phyloP scores from a whole-genome alignment of 345 rosid genomes.

The Citrus cavaleriei region DNA sequence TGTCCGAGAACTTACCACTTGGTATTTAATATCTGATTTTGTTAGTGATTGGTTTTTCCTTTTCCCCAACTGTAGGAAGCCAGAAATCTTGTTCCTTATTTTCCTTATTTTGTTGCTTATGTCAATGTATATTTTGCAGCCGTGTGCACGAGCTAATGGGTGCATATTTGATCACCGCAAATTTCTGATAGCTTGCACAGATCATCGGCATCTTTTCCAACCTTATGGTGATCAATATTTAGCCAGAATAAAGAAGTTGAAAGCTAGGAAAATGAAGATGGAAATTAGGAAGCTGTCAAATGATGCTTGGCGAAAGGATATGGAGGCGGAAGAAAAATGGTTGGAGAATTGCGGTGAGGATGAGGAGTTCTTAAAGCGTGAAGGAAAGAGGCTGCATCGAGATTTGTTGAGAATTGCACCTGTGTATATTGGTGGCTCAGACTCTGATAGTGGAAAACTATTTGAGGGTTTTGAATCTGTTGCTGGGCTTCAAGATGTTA shows the following conservation, averaged over 20 bases:
- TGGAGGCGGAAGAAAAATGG: slow-evolving; percentile 98
- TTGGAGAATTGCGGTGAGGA: slow-evolving; percentile 98
- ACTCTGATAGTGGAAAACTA: slow-evolving; percentile 47
- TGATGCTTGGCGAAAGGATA: slow-evolving; percentile 89
- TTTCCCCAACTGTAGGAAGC: slow-evolving; percentile 11
- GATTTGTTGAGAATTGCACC: slow-evolving; percentile 95
- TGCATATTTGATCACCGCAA: slow-evolving; percentile 98
- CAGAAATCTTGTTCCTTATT: slow-evolving; percentile 15
- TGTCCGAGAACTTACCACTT: slow-evolving; percentile 97
- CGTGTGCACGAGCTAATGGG: slow-evolving; percentile 91
- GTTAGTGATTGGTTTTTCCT: slow-evolving; percentile 8
- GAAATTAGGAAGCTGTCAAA: slow-evolving; percentile 72
- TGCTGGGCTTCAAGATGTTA: slow-evolving; percentile 94
- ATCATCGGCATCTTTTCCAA: slow-evolving; percentile 83
- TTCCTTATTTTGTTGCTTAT: slow-evolving; percentile 19
- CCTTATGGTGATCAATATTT: slow-evolving; percentile 62
- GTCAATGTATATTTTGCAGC: slow-evolving; percentile 54
- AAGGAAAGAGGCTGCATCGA: slow-evolving; percentile 89
- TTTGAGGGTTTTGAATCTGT: slow-evolving; percentile 97
- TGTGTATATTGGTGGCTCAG: slow-evolving; percentile 83
- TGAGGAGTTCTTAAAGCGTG: slow-evolving; percentile 98
- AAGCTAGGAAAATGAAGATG: slow-evolving; percentile 74
- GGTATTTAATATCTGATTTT: slow-evolving; percentile 36
- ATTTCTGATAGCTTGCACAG: slow-evolving; percentile 97
- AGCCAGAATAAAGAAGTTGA: slow-evolving; percentile 64